Conservation (phyloP, 768 basidiomycete species). For the Lentinula sp. region DNA sequence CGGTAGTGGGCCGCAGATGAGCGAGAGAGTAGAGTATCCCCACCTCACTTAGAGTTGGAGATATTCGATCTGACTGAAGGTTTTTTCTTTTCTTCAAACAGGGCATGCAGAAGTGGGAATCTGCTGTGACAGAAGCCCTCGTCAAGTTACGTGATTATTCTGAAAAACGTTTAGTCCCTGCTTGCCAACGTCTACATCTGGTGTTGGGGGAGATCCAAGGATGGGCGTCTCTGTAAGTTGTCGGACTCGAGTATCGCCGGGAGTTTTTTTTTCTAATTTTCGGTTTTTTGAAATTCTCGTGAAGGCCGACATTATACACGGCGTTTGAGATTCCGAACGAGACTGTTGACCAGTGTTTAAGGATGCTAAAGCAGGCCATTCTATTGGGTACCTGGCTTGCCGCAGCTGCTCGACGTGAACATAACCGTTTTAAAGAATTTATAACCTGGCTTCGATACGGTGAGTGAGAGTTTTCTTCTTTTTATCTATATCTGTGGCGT, state of each 20-base stretch:
- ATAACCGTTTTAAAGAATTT: slow-evolving; percentile 72
- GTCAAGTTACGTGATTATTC: slow-evolving; percentile 68
- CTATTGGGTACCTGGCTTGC: slow-evolving; percentile 66
- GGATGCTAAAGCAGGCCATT: slow-evolving; percentile 49
- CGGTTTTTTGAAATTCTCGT: slow-evolving; percentile 6
- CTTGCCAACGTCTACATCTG: slow-evolving; percentile 71
- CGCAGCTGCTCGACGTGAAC: slow-evolving; percentile 57
- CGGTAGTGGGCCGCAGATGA: slow-evolving; percentile 73
- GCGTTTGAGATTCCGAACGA: slow-evolving; percentile 47
- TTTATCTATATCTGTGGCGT: neutral
- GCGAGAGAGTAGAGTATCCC: slow-evolving; percentile 57
- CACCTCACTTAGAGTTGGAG: slow-evolving; percentile 4
- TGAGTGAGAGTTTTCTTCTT: slow-evolving; percentile 23
- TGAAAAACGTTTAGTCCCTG: slow-evolving; percentile 64
- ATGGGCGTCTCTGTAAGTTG: slow-evolving; percentile 64
- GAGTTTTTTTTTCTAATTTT: slow-evolving; percentile 8
- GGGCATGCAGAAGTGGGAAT: slow-evolving; percentile 83
- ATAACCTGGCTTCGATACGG: slow-evolving; percentile 73
- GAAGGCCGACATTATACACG: slow-evolving; percentile 47
- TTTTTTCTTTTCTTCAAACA: slow-evolving; percentile 19
- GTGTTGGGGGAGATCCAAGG: slow-evolving; percentile 74
- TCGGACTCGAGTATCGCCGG: neutral
- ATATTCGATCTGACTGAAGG: slow-evolving; percentile 13
- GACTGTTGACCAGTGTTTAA: slow-evolving; percentile 48
- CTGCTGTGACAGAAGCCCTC: slow-evolving; percentile 63